Base-by-base conservation (phyloP, 192 early-diverging fungal genomes). In the Obelidium mucronatum region DNA sequence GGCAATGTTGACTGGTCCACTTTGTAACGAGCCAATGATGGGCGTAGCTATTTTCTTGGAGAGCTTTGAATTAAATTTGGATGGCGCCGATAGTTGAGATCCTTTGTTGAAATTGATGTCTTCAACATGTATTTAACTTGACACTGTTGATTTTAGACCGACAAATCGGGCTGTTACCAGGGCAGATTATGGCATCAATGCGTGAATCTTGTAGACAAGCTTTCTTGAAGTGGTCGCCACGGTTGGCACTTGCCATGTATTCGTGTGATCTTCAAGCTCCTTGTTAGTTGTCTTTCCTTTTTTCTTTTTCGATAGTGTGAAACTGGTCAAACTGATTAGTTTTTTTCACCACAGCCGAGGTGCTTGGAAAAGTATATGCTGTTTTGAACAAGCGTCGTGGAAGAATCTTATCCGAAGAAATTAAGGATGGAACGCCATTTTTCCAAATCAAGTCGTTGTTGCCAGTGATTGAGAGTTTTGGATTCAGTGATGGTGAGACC, bases 401-500 rank as follows among this genome's bases (percentile, higher is more conserved):
- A n/a, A 90, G 92, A 60, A 94, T 99, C 54, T 71, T 97, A 22
- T 93, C 94, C 2, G 98, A 99, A 70, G 97, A 98, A 77, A 90
- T 99, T 85, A 94, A 95, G 79, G 98, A 99, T 73, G 98, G 97
- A 48, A 99, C 98, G 2, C 93, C 95, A 1, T 96, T 97, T 76
- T 99, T 97, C 81, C 90, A 91, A 44, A 94, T 99, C 79, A 87
- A 89, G 71, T 89, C 95, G 0, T 70, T 89, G 13, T 79, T 99
- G 24, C 98, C 98, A 2, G 96, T 99, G 19, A 89, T 99, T 33
- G 98, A 99, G 79, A 94, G 92, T 59, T 98, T 99, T 88, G 98
- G 98, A n/a, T 98, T 99, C 82, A 90, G 95, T 6, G 98, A 99
- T 78, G 92, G n/a, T n/a, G n/a, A n/a, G n/a, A n/a, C n/a, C n/a